Conservation (phyloP, 768 basidiomycete genomes). For the Suillus spraguei region DNA sequence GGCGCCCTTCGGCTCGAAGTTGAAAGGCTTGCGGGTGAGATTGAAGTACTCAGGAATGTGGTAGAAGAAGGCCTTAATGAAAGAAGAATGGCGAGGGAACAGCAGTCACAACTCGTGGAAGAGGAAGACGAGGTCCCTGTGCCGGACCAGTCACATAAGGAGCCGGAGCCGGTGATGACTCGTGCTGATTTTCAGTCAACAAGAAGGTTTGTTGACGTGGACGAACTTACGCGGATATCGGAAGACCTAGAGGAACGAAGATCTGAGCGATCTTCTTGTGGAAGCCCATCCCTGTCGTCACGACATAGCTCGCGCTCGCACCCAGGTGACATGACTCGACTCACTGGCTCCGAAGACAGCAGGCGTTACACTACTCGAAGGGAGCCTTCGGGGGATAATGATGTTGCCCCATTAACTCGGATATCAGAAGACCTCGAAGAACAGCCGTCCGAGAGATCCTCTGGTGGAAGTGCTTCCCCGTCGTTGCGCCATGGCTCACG, state of each 20-base stretch:
- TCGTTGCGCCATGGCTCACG: neutral
- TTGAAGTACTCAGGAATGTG: slow-evolving; percentile 82
- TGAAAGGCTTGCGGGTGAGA: slow-evolving; percentile 80
- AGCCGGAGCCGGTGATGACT: slow-evolving; percentile 19
- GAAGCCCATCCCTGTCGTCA: slow-evolving; percentile 25
- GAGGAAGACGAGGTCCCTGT: slow-evolving; percentile 13
- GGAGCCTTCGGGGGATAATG: neutral
- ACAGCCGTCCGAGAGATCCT: slow-evolving; percentile 53
- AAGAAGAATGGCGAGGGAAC: slow-evolving; percentile 57
- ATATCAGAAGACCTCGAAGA: slow-evolving; percentile 71
- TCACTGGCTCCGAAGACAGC: neutral
- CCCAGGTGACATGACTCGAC: slow-evolving; percentile 7
- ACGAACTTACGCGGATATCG: slow-evolving; percentile 64
- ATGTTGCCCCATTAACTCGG: slow-evolving; percentile 23
- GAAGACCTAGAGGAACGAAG: slow-evolving; percentile 69
- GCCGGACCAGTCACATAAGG: slow-evolving; percentile 12
- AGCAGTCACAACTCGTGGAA: slow-evolving; percentile 16
- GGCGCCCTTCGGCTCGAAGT: slow-evolving; percentile 72
- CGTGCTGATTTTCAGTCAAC: slow-evolving; percentile 12
- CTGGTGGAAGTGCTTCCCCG: slow-evolving; percentile 3
- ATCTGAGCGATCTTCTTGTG: slow-evolving; percentile 44
- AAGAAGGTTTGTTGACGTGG: slow-evolving; percentile 51
- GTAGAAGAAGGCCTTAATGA: slow-evolving; percentile 88
- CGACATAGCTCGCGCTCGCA: slow-evolving; percentile 9
- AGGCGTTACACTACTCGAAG: neutral